phyloP scores from a whole-genome alignment of 2,329 filamentous ascomycete genomes.

The Diaporthe vaccinii region DNA sequence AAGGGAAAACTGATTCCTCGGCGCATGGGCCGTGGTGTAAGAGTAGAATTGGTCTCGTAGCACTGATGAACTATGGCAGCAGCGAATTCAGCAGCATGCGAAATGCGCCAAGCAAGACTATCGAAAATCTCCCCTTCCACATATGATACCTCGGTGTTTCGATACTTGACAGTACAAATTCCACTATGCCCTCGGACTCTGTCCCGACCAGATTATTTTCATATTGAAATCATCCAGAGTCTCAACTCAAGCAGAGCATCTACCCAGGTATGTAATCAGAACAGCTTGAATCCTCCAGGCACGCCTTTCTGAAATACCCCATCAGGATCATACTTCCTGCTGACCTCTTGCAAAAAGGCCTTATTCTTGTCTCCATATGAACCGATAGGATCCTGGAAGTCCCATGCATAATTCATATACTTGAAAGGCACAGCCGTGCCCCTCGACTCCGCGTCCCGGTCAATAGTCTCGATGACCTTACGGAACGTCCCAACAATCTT shows the following conservation, averaged over 20 bases:
- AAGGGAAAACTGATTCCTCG: neutral
- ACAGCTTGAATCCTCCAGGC: constrained; percentile 41
- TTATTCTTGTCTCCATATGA: constrained; percentile 38
- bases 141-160: neutral
- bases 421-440: constrained; percentile 41
- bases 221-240: too few relatives aligned
- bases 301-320: constrained; percentile 41
- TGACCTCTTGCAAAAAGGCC: neutral
- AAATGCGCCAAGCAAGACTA: neutral
- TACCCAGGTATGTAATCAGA: neutral
- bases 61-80: neutral
- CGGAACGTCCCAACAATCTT: constrained; percentile 35
- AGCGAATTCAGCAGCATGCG: neutral
- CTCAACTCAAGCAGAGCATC: too few relatives aligned
- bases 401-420: constrained; percentile 46
- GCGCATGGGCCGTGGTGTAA: neutral
- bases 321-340: constrained; percentile 25
- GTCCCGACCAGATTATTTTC: neutral
- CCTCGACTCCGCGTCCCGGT: constrained; percentile 39
- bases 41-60: too few relatives aligned
- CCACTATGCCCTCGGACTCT: neutral
- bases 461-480: constrained; percentile 39
- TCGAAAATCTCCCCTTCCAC: neutral
- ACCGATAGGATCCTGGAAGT: constrained; percentile 42
- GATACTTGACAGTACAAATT: neutral